A percentile compares a stretch with the other conserved stretches of the same genome.
These are phyloP conservation scores for Angomonas deanei DNA, from an alignment of 208 protist species.

Conservation along the genomic window DNA sequence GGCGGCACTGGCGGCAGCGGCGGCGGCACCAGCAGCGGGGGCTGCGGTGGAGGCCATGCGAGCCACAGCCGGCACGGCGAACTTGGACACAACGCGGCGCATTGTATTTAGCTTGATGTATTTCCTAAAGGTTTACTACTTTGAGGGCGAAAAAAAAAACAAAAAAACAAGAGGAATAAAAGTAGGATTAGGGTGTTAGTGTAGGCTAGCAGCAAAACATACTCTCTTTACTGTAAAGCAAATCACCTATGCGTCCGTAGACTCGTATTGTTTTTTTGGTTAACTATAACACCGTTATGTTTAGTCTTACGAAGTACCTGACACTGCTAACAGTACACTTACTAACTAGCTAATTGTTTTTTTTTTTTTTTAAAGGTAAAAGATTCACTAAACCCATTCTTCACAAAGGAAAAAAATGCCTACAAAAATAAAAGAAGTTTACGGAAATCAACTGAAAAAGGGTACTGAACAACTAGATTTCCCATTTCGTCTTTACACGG, in stretches of 20 bases:
- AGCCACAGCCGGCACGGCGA: conserved; percentile 26
- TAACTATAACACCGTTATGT: too few relatives aligned
- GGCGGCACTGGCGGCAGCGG: conserved; percentile 15
- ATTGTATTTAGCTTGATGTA: conserved; percentile 17
- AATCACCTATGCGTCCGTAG: not conserved
- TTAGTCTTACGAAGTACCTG: too few relatives aligned
- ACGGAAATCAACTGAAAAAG: not conserved
- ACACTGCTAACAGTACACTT: too few relatives aligned
- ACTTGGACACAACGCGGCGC: conserved; percentile 55
- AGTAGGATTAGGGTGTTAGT: not conserved
- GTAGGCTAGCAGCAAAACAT: not conserved
- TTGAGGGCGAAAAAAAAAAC: too few relatives aligned
- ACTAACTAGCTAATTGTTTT: not conserved
- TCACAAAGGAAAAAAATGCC: too few relatives aligned
- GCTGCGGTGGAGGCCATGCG: conserved; percentile 34
- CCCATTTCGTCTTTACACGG: conserved; percentile 51
- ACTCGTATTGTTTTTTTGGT: too few relatives aligned
- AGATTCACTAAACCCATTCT: too few relatives aligned
- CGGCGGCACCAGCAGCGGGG: conserved; percentile 18
- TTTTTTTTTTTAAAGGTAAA: not conserved
- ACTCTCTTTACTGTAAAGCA: not conserved
- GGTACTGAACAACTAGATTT: not conserved
- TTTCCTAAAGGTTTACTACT: conserved; percentile 2
- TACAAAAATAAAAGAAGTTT: not conserved
- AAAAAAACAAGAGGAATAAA: not conserved